These are phyloP conservation scores for Rosa multiflora DNA, from an alignment of 306 rosid species.

Conservation along the genomic window DNA sequence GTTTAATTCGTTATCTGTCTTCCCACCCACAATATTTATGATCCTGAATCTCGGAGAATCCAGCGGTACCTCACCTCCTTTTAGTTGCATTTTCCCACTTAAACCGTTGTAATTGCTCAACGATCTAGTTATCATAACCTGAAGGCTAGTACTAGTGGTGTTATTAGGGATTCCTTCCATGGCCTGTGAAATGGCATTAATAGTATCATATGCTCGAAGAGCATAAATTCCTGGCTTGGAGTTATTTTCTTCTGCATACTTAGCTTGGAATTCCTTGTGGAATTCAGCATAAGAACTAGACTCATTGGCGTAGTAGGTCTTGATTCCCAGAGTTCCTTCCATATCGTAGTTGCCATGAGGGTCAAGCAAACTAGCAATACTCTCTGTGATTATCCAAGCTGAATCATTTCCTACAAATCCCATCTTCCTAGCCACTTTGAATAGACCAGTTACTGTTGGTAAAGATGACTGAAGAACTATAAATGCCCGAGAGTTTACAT, in stretches of 20 bases:
- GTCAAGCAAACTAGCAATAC: slow-evolving; percentile 46
- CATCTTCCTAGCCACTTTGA: slow-evolving; percentile 47
- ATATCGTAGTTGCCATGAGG: slow-evolving; percentile 35
- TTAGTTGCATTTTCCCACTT: too few relatives aligned
- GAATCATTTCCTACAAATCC: slow-evolving; percentile 42
- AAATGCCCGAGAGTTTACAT: slow-evolving; percentile 44
- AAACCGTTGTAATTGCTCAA: slow-evolving; percentile 23
- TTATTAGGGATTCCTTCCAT: neutral
- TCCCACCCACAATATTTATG: slow-evolving; percentile 48
- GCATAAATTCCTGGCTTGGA: slow-evolving; percentile 49
- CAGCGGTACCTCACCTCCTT: slow-evolving; percentile 7
- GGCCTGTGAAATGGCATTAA: slow-evolving; percentile 41
- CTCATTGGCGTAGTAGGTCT: slow-evolving; percentile 3
- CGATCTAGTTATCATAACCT: neutral
- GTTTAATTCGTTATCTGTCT: slow-evolving; percentile 44
- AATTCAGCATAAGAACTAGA: slow-evolving; percentile 19
- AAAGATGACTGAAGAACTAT: slow-evolving; percentile 51
- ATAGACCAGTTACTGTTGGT: slow-evolving; percentile 44
- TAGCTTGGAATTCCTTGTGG: slow-evolving; percentile 18
- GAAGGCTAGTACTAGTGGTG: slow-evolving; percentile 5
- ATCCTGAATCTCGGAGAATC: slow-evolving; percentile 29
- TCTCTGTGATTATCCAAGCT: slow-evolving; percentile 60
- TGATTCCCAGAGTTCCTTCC: slow-evolving; percentile 68
- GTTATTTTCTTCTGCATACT: slow-evolving; percentile 46
- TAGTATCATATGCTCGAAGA: slow-evolving; percentile 57